These are phyloP conservation scores for Stagonosporopsis cucurbitacearum DNA, from an alignment of 2,329 filamentous ascomycete species.

Conservation along the genomic window DNA sequence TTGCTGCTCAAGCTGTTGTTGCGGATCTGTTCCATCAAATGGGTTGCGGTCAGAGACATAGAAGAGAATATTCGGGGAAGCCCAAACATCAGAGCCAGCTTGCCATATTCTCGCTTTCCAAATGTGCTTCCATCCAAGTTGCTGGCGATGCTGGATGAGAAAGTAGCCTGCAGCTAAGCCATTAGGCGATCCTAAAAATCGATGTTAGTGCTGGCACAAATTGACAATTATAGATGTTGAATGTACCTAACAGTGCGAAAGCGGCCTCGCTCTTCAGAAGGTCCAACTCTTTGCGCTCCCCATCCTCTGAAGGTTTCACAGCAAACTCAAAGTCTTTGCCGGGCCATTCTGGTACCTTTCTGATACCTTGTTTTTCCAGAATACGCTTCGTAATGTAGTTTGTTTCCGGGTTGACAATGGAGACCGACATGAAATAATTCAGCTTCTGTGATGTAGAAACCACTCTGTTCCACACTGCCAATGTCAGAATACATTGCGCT, in stretches of 20 bases:
- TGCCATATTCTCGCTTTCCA: conserved; percentile 14
- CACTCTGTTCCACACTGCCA: conserved; percentile 15
- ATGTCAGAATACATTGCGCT: not conserved
- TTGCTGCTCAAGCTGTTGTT: conserved; percentile 7
- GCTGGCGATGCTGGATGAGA: conserved; percentile 19
- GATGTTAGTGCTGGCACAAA: not conserved
- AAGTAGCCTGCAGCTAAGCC: conserved; percentile 21
- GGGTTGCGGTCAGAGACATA: conserved; percentile 11
- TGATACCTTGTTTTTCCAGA: not conserved
- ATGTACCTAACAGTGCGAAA: conserved; percentile 5
- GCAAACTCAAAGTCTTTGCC: conserved; percentile 11
- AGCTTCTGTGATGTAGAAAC: not conserved
- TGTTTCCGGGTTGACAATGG: conserved; percentile 10
- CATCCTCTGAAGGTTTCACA: not conserved
- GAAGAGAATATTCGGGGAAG: conserved; percentile 11
- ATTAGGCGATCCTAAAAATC: conserved; percentile 16
- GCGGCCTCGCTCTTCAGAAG: conserved; percentile 6
- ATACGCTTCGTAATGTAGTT: conserved; percentile 1
- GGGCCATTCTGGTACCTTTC: not conserved
- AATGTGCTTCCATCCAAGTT: conserved; percentile 21
- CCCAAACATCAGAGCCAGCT: not conserved
- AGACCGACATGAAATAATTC: conserved; percentile 14
- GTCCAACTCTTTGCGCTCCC: not conserved
- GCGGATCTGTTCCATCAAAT: not conserved
- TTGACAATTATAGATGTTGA: not conserved